Base-by-base conservation (phyloP, 2,329 filamentous ascomycete species). In the Claviceps sorghi region DNA sequence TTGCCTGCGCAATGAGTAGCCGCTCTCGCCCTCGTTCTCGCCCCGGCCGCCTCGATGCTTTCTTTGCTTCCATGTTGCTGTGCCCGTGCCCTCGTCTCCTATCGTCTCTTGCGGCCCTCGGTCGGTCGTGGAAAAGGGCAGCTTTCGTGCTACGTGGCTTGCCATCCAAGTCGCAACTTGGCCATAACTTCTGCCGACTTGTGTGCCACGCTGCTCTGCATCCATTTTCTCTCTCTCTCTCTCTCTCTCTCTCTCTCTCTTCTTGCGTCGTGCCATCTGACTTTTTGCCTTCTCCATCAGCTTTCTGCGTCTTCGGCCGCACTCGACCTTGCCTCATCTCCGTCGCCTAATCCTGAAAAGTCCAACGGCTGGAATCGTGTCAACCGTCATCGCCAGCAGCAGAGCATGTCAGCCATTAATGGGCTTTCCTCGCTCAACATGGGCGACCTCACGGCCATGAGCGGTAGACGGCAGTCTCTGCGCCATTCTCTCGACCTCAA, bases 251-350 rank as follows among this genome's bases (percentile, higher is more conserved):
- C 17, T 57, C 45, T 50, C 26, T 26, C 26, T 50, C 57, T 54
- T 52, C 58, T 59, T 60, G 53, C 46, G 19, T 40, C 54, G 36
- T 48, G 56, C 58, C 63, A 65, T 63, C 66, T 71, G 62, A 70
- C 65, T 53, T 60, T 56, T 41, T 55, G 54, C 53, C 56, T 50
- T 58, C 54, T 54, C 56, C 65, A 69, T 65, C 71, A 93, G 82
- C 74, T 91, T 55, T 89, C 87, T 65, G 81, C 86, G 52, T 89
- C 87, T 56, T 88, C 86, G 59, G 82, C 86, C 64, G 84, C 88
- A 51, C 76, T 90, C 62, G 88, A 95, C 68, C 77, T 94, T 65
- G 85, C 87, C 53, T 76, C 83, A 55, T 81, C 82, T 49, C 81
- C 82, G 55, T 82, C 78, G 54, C 78, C 82, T 47, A 81, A 77